These are phyloP conservation scores for Mallotus nudiflorus DNA, from an alignment of 345 rosid genomes.

Conservation along the genomic window DNA sequence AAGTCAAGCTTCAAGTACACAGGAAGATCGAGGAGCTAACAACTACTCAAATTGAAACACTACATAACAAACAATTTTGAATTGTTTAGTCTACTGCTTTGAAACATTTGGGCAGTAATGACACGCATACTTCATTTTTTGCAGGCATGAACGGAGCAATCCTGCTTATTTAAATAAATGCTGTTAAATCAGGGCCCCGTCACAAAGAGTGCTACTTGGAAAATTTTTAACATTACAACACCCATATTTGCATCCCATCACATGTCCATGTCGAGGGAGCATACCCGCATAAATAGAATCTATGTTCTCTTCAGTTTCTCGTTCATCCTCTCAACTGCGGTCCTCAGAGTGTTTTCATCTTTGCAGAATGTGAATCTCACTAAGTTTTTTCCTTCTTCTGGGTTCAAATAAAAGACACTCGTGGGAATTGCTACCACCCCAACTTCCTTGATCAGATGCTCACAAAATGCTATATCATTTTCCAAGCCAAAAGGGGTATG, in stretches of 20 bases:
- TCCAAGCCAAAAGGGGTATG: conserved; percentile 86
- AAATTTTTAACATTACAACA: neutral
- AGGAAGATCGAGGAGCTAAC: neutral
- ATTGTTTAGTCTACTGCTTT: neutral
- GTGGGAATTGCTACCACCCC: conserved; percentile 96
- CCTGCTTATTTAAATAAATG: conserved; percentile 4
- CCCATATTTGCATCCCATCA: neutral
- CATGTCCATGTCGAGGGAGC: neutral
- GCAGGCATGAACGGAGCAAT: neutral
- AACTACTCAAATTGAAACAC: neutral
- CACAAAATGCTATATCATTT: conserved; percentile 80
- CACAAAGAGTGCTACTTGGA: too few species aligned
- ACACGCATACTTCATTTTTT: neutral
- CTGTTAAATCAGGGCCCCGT: too few species aligned
- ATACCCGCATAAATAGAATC: conserved; percentile 6
- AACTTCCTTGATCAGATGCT: conserved; percentile 87
- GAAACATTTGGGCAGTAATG: neutral
- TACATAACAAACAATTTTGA: too few species aligned
- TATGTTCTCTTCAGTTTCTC: conserved; percentile 62
- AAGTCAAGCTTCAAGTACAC: neutral
- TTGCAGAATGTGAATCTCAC: conserved; percentile 95
- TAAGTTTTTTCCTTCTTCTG: conserved; percentile 90
- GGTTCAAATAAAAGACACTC: conserved; percentile 84
- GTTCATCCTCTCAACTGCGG: conserved; percentile 89
- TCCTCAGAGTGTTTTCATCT: conserved; percentile 83